A percentile compares a stretch with the other conserved stretches of the same genome.
Conservation (phyloP, 2,329 filamentous ascomycete species). For the Exophiala xenobiotica region DNA sequence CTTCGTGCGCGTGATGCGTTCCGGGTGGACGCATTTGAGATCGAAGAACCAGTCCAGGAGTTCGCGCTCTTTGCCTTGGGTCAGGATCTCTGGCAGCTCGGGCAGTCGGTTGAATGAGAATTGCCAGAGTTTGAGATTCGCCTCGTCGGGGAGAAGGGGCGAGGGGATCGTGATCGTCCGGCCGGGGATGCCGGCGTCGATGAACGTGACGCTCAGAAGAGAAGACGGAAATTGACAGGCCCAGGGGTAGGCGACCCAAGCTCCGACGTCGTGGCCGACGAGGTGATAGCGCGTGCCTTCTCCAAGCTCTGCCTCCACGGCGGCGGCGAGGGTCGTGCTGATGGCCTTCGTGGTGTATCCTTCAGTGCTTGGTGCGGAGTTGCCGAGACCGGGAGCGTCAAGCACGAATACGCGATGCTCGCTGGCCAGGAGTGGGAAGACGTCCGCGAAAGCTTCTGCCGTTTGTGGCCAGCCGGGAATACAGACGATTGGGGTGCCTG, state of each 20-base stretch:
- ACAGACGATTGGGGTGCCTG: slow-evolving; percentile 29
- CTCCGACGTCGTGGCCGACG: slow-evolving; percentile 33
- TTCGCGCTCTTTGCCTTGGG: slow-evolving; percentile 28
- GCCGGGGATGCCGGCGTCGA: slow-evolving; percentile 29
- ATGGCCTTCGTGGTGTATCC: slow-evolving; percentile 31
- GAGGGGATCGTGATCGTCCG: slow-evolving; percentile 23
- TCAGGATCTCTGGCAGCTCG: slow-evolving; percentile 32
- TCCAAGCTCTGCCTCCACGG: slow-evolving; percentile 7
- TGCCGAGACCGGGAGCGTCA: slow-evolving; percentile 32
- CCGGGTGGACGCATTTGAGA: slow-evolving; percentile 25
- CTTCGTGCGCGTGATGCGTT: slow-evolving; percentile 12
- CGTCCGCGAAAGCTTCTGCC: slow-evolving; percentile 30
- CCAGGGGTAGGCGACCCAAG: slow-evolving; percentile 33
- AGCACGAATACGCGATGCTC: slow-evolving; percentile 30
- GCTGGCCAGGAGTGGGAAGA: slow-evolving; percentile 31
- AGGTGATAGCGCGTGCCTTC: slow-evolving; percentile 29
- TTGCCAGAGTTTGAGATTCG: slow-evolving; percentile 32
- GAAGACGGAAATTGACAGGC: slow-evolving; percentile 28
- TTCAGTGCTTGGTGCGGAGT: slow-evolving; percentile 24
- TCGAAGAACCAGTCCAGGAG: slow-evolving; percentile 33
- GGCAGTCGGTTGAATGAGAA: slow-evolving; percentile 34
- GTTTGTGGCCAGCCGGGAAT: slow-evolving; percentile 33
- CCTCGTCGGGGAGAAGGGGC: slow-evolving; percentile 26
- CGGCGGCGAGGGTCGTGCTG: slow-evolving; percentile 30
- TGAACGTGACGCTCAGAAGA: slow-evolving; percentile 30